A percentile compares a stretch with the other conserved stretches of the same genome.
Conservation (phyloP, 2,329 filamentous ascomycete species). For the Septoria petroselini region DNA sequence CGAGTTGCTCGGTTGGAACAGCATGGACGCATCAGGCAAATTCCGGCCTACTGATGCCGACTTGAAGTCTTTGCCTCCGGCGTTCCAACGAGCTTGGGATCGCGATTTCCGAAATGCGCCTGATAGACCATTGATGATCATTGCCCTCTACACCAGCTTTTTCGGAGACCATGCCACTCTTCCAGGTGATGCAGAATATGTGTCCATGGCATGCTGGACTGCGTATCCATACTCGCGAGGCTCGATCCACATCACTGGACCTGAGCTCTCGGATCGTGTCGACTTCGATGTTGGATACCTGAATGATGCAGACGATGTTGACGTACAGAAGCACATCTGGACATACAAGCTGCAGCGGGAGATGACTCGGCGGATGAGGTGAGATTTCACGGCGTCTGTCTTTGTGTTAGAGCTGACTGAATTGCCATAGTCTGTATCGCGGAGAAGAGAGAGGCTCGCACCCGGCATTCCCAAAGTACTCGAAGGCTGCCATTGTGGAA, state of each 20-base stretch:
- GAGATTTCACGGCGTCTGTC: background rate
- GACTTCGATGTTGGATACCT: slow-evolving; percentile 40
- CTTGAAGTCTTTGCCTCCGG: slow-evolving; percentile 50
- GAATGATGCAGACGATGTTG: slow-evolving; percentile 48
- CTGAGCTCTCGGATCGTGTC: slow-evolving; percentile 40
- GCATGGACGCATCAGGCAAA: slow-evolving; percentile 53
- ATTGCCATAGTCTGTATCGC: slow-evolving; percentile 41
- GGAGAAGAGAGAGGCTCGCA: slow-evolving; percentile 40
- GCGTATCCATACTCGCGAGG: slow-evolving; percentile 62
- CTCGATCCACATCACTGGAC: slow-evolving; percentile 55
- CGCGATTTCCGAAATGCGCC: slow-evolving; percentile 49
- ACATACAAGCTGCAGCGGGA: slow-evolving; percentile 63
- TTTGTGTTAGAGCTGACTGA: background rate
- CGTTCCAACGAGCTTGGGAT: slow-evolving; percentile 55
- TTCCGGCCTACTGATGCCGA: slow-evolving; percentile 55
- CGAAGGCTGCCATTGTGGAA: slow-evolving; percentile 44
- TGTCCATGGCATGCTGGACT: slow-evolving; percentile 52
- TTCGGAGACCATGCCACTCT: slow-evolving; percentile 28
- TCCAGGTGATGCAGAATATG: slow-evolving; percentile 43
- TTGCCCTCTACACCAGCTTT: slow-evolving; percentile 37
- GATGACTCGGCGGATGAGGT: slow-evolving; percentile 52
- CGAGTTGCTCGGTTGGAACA: slow-evolving; percentile 56
- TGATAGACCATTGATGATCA: slow-evolving; percentile 51
- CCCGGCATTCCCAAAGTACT: slow-evolving; percentile 39
- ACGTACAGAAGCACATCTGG: slow-evolving; percentile 57